These are phyloP conservation scores for Pseudocercospora pini-densiflorae DNA, from an alignment of 2,329 filamentous ascomycete species.

Conservation along the genomic window DNA sequence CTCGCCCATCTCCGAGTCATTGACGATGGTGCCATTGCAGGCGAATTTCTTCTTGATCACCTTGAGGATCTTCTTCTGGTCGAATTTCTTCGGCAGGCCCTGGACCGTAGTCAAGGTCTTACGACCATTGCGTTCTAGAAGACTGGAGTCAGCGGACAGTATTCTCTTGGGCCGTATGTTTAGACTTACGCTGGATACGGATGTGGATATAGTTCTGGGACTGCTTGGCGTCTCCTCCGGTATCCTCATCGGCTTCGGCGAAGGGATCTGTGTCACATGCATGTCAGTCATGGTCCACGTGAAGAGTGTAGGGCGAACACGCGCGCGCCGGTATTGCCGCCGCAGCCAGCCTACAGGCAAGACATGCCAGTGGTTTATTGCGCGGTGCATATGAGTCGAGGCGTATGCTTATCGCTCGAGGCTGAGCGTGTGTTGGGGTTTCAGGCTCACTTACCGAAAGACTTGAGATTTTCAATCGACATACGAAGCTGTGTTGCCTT, in stretches of 20 bases:
- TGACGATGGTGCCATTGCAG: constrained; percentile 99
- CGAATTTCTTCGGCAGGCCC: constrained; percentile 98
- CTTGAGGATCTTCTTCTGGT: constrained; percentile 99
- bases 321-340: neutral
- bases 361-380: neutral
- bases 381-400: neutral
- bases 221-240: constrained; percentile 93
- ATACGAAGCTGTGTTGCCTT: constrained; percentile 27
- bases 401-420: constrained; percentile 26
- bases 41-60: constrained; percentile 99
- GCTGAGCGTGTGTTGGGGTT: constrained; percentile 16
- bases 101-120: constrained; percentile 99
- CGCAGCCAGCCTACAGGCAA: neutral
- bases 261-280: constrained; percentile 78
- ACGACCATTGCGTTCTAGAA: constrained; percentile 97
- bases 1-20: constrained; percentile 95
- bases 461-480: constrained; percentile 35
- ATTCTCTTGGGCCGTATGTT: too few species aligned
- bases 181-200: constrained; percentile 83
- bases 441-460: constrained; percentile 28
- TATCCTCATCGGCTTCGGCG: constrained; percentile 99
- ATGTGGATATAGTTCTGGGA: constrained; percentile 99
- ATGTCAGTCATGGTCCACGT: constrained; percentile 16
- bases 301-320: neutral
- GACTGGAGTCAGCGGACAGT: constrained; percentile 32